phyloP scores from a whole-genome alignment of 306 rosid species.

The Canavalia gladiata region DNA sequence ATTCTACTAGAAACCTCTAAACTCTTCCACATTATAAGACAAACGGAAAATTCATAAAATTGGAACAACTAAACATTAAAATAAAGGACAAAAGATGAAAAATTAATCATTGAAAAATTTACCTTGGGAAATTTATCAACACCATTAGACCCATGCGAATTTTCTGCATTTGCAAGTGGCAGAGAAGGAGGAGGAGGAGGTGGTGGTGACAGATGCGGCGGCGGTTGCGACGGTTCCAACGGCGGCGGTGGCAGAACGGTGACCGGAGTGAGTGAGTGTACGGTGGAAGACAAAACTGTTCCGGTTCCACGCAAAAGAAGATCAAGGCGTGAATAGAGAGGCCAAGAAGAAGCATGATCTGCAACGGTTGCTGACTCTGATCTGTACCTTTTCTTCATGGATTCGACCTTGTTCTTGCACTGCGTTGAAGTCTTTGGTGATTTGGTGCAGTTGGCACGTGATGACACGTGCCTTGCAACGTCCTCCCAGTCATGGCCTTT shows the following conservation, averaged over 20 bases:
- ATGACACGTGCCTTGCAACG: constrained; percentile 75
- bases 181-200: background rate
- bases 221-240: constrained; percentile 55
- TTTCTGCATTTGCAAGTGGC: constrained; percentile 51
- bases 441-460: constrained; percentile 67
- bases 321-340: constrained; percentile 81
- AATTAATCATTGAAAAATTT: background rate
- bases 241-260: constrained; percentile 24
- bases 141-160: constrained; percentile 76
- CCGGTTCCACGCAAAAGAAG: constrained; percentile 81
- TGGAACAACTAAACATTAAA: too few relatives aligned
- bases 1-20: background rate
- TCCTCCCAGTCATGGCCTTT: constrained; percentile 99
- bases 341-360: constrained; percentile 77
- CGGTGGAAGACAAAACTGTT: too few relatives aligned
- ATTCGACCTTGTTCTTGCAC: constrained; percentile 98
- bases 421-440: constrained; percentile 89
- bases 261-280: constrained; percentile 31
- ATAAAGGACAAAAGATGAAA: background rate
- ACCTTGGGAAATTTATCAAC: constrained; percentile 71
- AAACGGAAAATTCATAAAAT: too few relatives aligned
- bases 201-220: constrained; percentile 38
- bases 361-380: constrained; percentile 74
- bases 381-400: constrained; percentile 94
- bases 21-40: background rate